Conservation (phyloP, 2,329 filamentous ascomycete genomes). For the Coleophoma eucalyptorum region DNA sequence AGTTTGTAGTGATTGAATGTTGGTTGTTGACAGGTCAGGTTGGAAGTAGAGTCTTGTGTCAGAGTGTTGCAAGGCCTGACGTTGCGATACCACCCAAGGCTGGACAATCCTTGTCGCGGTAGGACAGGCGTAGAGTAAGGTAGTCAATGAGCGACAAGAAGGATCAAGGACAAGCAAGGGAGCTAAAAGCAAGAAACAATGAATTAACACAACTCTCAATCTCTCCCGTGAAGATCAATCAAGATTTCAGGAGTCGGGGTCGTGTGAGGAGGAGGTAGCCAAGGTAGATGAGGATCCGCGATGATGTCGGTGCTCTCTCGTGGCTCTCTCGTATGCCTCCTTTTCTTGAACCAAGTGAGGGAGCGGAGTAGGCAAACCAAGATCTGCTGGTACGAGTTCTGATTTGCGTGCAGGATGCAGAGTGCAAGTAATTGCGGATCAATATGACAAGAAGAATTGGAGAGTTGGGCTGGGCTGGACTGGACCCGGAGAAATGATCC, state of each 20-base stretch:
- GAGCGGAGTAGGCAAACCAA: too few species aligned
- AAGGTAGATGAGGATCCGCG: background rate
- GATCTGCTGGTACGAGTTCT: too few species aligned
- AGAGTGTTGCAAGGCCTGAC: too few species aligned
- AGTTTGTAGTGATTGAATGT: background rate
- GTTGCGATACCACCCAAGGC: background rate
- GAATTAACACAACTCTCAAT: background rate
- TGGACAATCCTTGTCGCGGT: background rate
- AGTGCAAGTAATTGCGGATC: too few species aligned
- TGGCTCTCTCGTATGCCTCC: background rate
- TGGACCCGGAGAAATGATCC: too few species aligned
- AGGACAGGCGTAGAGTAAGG: background rate
- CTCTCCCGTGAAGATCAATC: constrained; percentile 1
- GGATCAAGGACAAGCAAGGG: background rate
- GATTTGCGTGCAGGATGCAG: too few species aligned
- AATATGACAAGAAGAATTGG: too few species aligned
- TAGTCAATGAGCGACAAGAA: background rate
- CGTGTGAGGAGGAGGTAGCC: background rate
- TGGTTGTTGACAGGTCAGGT: background rate
- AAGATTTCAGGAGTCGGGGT: constrained; percentile 1
- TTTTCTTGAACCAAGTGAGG: too few species aligned
- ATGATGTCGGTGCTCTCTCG: background rate
- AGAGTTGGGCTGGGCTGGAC: too few species aligned
- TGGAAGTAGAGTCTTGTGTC: background rate
- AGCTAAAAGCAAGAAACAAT: background rate